Conservation (phyloP, 2,329 filamentous ascomycete genomes). For the Amesomyces nigricolor region DNA sequence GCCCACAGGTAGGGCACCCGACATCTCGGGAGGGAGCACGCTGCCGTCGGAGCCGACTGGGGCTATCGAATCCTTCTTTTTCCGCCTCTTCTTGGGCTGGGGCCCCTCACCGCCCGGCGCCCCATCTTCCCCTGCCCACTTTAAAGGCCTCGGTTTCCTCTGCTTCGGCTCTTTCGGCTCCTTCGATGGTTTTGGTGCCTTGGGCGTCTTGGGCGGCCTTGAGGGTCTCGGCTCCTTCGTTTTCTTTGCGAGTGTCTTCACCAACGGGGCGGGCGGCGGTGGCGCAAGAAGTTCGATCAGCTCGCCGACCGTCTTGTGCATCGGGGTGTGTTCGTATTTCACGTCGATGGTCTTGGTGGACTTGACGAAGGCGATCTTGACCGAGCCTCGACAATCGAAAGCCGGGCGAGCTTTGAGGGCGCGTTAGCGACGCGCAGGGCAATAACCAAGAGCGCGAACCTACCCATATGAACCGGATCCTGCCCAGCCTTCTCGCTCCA, state of each 20-base stretch:
- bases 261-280: conserved; percentile 34
- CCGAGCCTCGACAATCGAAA: conserved; percentile 52
- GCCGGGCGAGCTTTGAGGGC: conserved; percentile 46
- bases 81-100: conserved; percentile 27
- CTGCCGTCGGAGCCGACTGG: conserved; percentile 9
- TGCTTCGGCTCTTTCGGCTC: conserved; percentile 21
- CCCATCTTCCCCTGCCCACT: conserved; percentile 22
- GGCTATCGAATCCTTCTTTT: conserved; percentile 26
- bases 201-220: conserved; percentile 29
- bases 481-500: conserved; percentile 44
- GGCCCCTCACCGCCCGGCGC: conserved; percentile 19
- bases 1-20: conserved; percentile 22
- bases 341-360: conserved; percentile 43
- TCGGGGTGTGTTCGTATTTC: conserved; percentile 50
- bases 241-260: conserved; percentile 26
- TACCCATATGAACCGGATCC: conserved; percentile 43
- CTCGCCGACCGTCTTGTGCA: conserved; percentile 52
- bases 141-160: conserved; percentile 25
- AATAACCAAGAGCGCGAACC: conserved; percentile 16
- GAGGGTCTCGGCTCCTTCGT: conserved; percentile 25
- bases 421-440: conserved; percentile 13
- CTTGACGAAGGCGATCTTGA: conserved; percentile 46
- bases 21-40: conserved; percentile 23
- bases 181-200: conserved; percentile 26
- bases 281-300: conserved; percentile 44